These are phyloP conservation scores for Mycena polygramma DNA, from an alignment of 768 basidiomycete genomes.

Conservation along the genomic window DNA sequence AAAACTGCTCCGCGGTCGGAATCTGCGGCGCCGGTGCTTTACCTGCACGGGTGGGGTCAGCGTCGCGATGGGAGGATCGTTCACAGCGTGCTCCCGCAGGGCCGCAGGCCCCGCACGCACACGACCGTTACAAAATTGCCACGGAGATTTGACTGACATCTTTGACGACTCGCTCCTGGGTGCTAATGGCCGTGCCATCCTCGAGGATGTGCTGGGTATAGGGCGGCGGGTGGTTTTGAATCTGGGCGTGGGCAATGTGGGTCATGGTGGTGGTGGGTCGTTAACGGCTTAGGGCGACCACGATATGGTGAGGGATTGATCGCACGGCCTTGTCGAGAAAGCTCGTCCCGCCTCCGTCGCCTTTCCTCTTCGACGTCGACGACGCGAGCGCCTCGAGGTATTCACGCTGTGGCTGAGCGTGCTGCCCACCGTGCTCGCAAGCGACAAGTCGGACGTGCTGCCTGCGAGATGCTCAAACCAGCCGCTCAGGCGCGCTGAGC, in stretches of 20 bases:
- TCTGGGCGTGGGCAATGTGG: conserved; percentile 76
- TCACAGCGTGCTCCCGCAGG: background rate
- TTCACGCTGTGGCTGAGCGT: too few relatives aligned
- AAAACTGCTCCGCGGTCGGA: conserved; percentile 96
- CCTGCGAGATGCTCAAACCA: too few relatives aligned
- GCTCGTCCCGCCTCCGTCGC: too few relatives aligned
- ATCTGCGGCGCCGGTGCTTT: conserved; percentile 94
- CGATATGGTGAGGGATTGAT: conserved; percentile 10
- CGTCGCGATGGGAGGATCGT: conserved; percentile 19
- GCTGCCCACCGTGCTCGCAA: too few relatives aligned
- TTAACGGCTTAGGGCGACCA: background rate
- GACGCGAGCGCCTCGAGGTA: too few relatives aligned
- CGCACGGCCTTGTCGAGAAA: too few relatives aligned
- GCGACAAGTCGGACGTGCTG: too few relatives aligned
- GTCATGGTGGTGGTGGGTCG: conserved; percentile 41
- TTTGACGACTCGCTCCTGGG: conserved; percentile 95
- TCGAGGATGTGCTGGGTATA: conserved; percentile 94
- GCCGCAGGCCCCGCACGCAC: background rate
- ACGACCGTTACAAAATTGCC: conserved; percentile 6
- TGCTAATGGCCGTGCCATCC: conserved; percentile 91
- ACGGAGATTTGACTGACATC: conserved; percentile 72
- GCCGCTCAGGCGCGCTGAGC: too few relatives aligned
- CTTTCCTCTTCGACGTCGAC: too few relatives aligned
- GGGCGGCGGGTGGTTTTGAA: conserved; percentile 58
- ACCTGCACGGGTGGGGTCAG: conserved; percentile 65